phyloP scores from a whole-genome alignment of 2,329 filamentous ascomycete genomes.

The Paramyrothecium roridum region DNA sequence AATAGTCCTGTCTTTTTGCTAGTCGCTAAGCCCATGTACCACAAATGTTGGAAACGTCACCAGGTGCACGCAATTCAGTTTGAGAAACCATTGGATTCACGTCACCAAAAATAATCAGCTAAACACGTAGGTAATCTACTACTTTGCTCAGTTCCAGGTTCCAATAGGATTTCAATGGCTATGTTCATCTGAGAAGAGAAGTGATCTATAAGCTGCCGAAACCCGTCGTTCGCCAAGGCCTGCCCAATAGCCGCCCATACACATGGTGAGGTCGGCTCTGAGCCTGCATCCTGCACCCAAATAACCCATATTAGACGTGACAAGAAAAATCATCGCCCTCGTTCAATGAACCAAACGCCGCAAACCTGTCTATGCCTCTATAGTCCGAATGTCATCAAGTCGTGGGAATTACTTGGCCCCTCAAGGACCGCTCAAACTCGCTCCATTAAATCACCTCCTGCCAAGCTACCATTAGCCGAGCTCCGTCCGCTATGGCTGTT shows the following conservation, averaged over 20 bases:
- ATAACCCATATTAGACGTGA: neutral
- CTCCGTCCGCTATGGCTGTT: constrained; percentile 68
- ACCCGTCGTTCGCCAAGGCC: neutral
- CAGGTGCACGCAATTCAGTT: no score
- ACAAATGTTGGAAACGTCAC: no score
- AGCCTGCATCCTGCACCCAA: neutral
- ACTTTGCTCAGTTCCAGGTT: neutral
- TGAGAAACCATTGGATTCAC: no score
- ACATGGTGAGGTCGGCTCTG: neutral
- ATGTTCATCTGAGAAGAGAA: neutral
- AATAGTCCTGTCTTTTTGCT: no score
- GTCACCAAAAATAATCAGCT: neutral
- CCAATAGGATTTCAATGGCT: neutral
- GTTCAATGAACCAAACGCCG: constrained; percentile 27
- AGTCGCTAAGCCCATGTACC: no score
- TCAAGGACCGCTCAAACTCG: constrained; percentile 34
- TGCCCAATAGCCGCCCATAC: neutral
- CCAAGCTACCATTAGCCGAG: constrained; percentile 73
- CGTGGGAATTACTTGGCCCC: constrained; percentile 24
- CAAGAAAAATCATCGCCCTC: neutral
- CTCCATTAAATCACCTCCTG: constrained; percentile 67
- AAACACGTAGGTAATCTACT: neutral
- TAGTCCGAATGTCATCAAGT: constrained; percentile 35
- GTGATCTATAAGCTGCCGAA: neutral
- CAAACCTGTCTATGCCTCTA: constrained; percentile 36